Conservation (phyloP, 768 basidiomycete genomes). For the Hygrocybe coccinea region DNA sequence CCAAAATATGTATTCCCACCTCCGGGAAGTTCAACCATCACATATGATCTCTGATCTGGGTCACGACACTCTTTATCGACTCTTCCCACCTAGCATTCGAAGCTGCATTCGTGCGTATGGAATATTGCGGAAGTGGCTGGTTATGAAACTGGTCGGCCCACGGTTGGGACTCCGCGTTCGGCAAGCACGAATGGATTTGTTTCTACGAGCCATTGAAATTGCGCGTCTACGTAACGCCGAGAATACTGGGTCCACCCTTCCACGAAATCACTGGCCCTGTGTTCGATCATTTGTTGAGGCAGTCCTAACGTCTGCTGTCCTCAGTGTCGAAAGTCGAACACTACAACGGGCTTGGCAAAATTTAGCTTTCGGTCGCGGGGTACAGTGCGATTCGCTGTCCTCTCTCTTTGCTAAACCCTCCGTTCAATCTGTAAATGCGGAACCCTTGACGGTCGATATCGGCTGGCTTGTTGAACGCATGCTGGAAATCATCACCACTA, state of each 20-base stretch:
- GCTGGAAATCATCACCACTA: constrained; percentile 70
- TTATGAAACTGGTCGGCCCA: constrained; percentile 62
- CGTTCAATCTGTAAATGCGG: constrained; percentile 41
- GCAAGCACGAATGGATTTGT: constrained; percentile 67
- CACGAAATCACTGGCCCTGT: constrained; percentile 53
- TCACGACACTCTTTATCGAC: constrained; percentile 66
- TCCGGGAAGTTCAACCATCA: constrained; percentile 70
- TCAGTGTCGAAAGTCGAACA: constrained; percentile 75
- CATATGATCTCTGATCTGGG: constrained; percentile 63
- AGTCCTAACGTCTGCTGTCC: constrained; percentile 65
- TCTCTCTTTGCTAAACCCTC: constrained; percentile 51
- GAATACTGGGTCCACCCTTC: constrained; percentile 26
- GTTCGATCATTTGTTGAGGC: constrained; percentile 79
- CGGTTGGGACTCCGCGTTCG: constrained; percentile 58
- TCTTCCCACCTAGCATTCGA: constrained; percentile 70
- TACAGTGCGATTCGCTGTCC: constrained; percentile 55
- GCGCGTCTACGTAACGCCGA: constrained; percentile 59
- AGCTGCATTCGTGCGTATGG: constrained; percentile 72
- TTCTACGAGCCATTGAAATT: constrained; percentile 70
- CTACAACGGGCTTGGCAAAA: constrained; percentile 76
- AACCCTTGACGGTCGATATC: constrained; percentile 65
- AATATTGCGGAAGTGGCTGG: constrained; percentile 75
- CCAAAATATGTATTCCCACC: constrained; percentile 69
- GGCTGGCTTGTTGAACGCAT: constrained; percentile 82
- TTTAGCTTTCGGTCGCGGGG: constrained; percentile 59